Conservation (phyloP, 2,329 filamentous ascomycete species). For the Venturia asperata region DNA sequence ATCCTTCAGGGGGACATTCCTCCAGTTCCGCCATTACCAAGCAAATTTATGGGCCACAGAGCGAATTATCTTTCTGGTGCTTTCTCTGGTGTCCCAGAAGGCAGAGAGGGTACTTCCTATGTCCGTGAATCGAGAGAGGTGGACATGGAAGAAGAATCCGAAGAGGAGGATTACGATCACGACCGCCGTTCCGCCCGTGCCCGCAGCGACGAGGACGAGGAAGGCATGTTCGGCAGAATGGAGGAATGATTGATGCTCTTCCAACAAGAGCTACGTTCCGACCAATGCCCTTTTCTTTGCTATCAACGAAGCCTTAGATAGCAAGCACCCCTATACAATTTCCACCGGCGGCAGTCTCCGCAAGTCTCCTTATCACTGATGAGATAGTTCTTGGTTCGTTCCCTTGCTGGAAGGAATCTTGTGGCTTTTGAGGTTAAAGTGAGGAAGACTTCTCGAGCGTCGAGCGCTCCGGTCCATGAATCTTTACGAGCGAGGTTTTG, state of each 20-base stretch:
- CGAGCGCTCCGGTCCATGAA: conserved; percentile 11
- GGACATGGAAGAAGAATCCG: conserved; percentile 51
- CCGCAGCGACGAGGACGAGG: conserved; percentile 81
- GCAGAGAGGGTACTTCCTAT: conserved; percentile 37
- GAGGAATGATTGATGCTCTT: conserved; percentile 56
- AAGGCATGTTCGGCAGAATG: conserved; percentile 94
- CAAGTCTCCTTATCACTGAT: conserved; percentile 33
- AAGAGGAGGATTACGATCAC: conserved; percentile 53
- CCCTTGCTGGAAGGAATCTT: not conserved
- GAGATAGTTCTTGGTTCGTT: conserved; percentile 30
- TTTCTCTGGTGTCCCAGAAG: conserved; percentile 33
- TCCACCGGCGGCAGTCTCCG: conserved; percentile 11
- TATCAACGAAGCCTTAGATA: not conserved
- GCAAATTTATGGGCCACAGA: conserved; percentile 62
- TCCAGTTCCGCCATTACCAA: conserved; percentile 79
- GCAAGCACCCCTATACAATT: conserved; percentile 5
- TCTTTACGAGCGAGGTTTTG: conserved; percentile 6
- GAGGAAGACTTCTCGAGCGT: conserved; percentile 21
- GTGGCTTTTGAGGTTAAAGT: conserved; percentile 32
- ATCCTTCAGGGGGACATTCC: conserved; percentile 66
- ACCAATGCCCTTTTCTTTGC: not conserved
- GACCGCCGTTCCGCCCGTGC: conserved; percentile 37
- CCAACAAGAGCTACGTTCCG: conserved; percentile 16
- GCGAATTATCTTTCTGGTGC: conserved; percentile 47
- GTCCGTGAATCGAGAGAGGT: conserved; percentile 33